Evolutionary conservation across 306 rosid species (phyloP), one percentile per base, ranked within the genome.

Genomic region (Mucuna pruriens): DNA sequence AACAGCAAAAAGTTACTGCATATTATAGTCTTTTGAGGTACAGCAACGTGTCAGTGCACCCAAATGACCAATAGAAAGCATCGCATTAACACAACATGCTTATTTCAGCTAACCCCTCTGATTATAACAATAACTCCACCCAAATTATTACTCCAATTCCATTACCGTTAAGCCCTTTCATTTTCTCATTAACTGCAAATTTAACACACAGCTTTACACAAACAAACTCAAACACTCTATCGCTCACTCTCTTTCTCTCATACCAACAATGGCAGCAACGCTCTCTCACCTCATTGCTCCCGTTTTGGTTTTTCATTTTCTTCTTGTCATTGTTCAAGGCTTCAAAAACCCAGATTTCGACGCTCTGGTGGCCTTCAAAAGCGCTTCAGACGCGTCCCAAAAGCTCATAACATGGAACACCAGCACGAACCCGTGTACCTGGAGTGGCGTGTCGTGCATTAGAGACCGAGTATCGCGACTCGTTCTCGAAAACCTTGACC

Each of bases 401-500:
- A 86, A 51, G 52, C 97, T 95, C 64, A n/a, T 86, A 10, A 17
- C 78, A 6, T 95, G 99, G 99, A 93, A 85, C 92, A 73, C 86
- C 15, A 77, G 44, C 84, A 73, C 90, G 19, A 15, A 75, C 68
- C 93, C 85, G 0, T 95, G 99, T 62, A n/a, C 81, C n/a, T 95
- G 92, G 92, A 4, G 36, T 44, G 97, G 91, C 17, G 90, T 93
- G 33, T 89, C 94, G 4, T 95, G 99, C 77, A 52, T 76, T 36
- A 73, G 75, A 25, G 48, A 86, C 84, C 84, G 97, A 20, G 97
- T 95, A 33, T 69, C 97, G 3, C 86, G 96, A 23, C 94, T 95
- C 75, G 89, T 93, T 52, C 97, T 95, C 4, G 99, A 95, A 25
- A 85, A 85, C 63, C 92, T 93, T 19, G 78, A 83, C 65, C 95